Conservation (phyloP, 2,329 filamentous ascomycete genomes). For the Penicillium aurantiogriseum region DNA sequence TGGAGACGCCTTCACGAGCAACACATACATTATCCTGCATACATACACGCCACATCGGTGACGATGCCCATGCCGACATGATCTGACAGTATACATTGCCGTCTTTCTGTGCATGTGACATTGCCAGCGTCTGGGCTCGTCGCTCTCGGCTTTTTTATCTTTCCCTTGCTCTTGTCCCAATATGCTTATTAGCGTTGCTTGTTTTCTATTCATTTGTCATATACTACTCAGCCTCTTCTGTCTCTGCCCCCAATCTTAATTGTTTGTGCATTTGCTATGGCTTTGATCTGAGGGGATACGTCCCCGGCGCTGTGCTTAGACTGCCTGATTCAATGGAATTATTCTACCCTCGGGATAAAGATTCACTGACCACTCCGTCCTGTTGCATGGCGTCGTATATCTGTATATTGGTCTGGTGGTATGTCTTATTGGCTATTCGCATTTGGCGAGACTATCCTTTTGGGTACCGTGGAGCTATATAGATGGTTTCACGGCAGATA, state of each 20-base stretch:
- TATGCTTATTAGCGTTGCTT: conserved; percentile 5
- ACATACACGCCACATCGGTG: conserved; percentile 9
- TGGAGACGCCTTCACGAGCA: conserved; percentile 16
- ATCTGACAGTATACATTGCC: neutral
- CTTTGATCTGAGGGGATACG: conserved; percentile 4
- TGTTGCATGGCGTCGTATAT: neutral
- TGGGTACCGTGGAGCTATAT: neutral
- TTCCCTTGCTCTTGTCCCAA: neutral
- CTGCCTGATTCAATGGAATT: conserved; percentile 1
- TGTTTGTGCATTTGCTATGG: conserved; percentile 3
- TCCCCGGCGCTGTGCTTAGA: conserved; percentile 3
- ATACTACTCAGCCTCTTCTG: neutral
- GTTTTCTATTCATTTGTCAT: neutral
- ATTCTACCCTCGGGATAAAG: neutral
- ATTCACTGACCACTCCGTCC: neutral
- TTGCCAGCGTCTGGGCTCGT: neutral
- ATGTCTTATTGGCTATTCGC: neutral
- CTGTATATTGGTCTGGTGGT: neutral
- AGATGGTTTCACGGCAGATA: neutral
- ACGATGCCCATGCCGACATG: neutral
- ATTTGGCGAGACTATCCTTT: neutral
- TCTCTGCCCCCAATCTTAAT: neutral
- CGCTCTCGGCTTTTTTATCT: neutral
- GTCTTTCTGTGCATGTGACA: neutral
- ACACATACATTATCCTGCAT: conserved; percentile 20